Evolutionary conservation across 805 yeast species (phyloP).

Genomic region (Candida parachauliodes): DNA sequence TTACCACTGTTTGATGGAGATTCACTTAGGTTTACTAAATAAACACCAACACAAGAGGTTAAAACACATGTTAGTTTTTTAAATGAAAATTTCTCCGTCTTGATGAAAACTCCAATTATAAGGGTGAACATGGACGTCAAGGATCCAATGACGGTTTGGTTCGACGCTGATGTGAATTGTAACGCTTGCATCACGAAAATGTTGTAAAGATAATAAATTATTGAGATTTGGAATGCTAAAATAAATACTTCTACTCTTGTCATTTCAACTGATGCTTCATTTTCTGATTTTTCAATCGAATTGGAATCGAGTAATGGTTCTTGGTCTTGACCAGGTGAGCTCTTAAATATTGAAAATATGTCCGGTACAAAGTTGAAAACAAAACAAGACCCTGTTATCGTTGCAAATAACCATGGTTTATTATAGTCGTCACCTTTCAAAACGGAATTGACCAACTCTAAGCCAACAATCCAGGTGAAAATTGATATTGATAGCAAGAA

Average conservation of each 20-base stretch:
- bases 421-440: constrained; percentile 45
- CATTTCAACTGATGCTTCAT: constrained; percentile 13
- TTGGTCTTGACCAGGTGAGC: neutral
- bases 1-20: constrained; percentile 12
- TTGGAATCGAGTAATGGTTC: neutral
- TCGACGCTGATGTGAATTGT: constrained; percentile 50
- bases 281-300: neutral
- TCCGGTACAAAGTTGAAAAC: constrained; percentile 44
- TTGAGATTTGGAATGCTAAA: constrained; percentile 38
- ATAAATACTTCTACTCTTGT: constrained; percentile 25
- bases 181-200: constrained; percentile 39
- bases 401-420: constrained; percentile 48
- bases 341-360: constrained; percentile 7
- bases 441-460: constrained; percentile 47
- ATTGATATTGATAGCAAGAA: constrained; percentile 39
- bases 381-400: constrained; percentile 47
- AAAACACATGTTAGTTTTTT: constrained; percentile 42
- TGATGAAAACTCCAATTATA: constrained; percentile 36
- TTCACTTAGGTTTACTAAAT: constrained; percentile 40
- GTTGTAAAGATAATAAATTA: constrained; percentile 42
- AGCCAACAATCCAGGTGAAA: constrained; percentile 46
- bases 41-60: constrained; percentile 45
- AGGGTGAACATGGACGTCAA: constrained; percentile 51
- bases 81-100: constrained; percentile 40
- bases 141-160: constrained; percentile 49